Evolutionary conservation across 1,284 basidiomycete genomes (phyloP), one percentile per base, ranked within the genome.

Genomic region (Rhodotorula sp.): DNA sequence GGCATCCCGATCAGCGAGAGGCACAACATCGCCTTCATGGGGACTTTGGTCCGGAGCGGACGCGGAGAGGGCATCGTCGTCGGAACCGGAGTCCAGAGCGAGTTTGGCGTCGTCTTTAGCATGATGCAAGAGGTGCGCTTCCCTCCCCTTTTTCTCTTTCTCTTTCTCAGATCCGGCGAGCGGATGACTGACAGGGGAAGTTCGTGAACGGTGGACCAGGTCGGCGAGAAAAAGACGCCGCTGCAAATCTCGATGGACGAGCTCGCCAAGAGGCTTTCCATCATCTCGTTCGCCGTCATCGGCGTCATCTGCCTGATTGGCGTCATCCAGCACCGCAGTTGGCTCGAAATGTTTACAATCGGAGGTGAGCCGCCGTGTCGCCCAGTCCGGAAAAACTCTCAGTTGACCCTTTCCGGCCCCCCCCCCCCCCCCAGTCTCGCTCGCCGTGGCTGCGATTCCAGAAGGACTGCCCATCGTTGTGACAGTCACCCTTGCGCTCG

Each of bases 261-360:
- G 79, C 86, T 99, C 17, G 95, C 95, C 1, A 90, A 94, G 81
- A 91, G 91, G 76, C 86, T 99, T 0, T 95, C 92, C 12, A 84
- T 94, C 46, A 82, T 95, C 68, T 95, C 93, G 3, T 97, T 99
- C 76, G 90, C 86, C 29, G 86, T 98, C 62, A 99, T 99, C 76
- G 95, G 92, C 22, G 81, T 96, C 49, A 98, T 98, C 69, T 93
- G 92, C 79, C 81, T 99, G 64, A 89, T 98, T 75, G 95, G 95
- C 6, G 86, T 95, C 7, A 83, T 89, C 73, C 95, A 98, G 79
- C 84, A 86, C 44, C 85, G 94, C n/a, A 86, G 89, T 20, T 96
- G 93, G 93, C 82, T 98, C 17, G 95, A 97, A 63, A 97, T 98
- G 95, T 98, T 98, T 79, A 98, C 95, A 17, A 97, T 98, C 74